These are phyloP conservation scores for Hyaloscypha hepaticicola DNA, from an alignment of 495 filamentous ascomycete genomes.

Conservation along the genomic window DNA sequence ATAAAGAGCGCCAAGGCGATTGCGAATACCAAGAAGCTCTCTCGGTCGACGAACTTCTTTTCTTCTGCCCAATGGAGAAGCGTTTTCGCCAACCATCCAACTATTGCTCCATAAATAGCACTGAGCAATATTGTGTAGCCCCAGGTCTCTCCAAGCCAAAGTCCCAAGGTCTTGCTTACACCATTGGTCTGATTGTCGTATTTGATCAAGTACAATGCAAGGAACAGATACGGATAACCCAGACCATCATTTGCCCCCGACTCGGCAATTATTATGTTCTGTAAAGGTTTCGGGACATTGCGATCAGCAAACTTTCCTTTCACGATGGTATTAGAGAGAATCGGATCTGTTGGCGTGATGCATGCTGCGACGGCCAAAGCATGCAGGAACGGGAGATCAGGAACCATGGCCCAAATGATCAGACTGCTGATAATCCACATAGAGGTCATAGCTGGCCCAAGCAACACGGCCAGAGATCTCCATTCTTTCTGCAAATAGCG, in stretches of 20 bases:
- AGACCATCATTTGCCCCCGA: constrained; percentile 89
- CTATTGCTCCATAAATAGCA: constrained; percentile 68
- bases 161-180: constrained; percentile 56
- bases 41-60: constrained; percentile 77
- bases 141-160: constrained; percentile 89
- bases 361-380: constrained; percentile 77
- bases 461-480: constrained; percentile 68
- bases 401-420: constrained; percentile 74
- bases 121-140: constrained; percentile 77
- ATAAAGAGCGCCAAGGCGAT: constrained; percentile 79
- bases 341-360: constrained; percentile 89
- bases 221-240: constrained; percentile 79
- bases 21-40: constrained; percentile 87
- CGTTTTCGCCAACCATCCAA: constrained; percentile 78
- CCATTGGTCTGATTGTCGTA: constrained; percentile 40
- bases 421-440: constrained; percentile 88
- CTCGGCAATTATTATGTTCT: constrained; percentile 84
- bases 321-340: constrained; percentile 83
- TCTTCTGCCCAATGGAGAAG: constrained; percentile 80
- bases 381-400: constrained; percentile 68
- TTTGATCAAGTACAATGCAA: constrained; percentile 79
- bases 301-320: constrained; percentile 92
- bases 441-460: constrained; percentile 81
- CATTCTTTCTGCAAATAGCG: constrained; percentile 78
- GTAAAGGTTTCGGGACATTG: constrained; percentile 75